Evolutionary conservation across 2,329 filamentous ascomycete genomes (phyloP).

Genomic region (Monosporascus sp.): DNA sequence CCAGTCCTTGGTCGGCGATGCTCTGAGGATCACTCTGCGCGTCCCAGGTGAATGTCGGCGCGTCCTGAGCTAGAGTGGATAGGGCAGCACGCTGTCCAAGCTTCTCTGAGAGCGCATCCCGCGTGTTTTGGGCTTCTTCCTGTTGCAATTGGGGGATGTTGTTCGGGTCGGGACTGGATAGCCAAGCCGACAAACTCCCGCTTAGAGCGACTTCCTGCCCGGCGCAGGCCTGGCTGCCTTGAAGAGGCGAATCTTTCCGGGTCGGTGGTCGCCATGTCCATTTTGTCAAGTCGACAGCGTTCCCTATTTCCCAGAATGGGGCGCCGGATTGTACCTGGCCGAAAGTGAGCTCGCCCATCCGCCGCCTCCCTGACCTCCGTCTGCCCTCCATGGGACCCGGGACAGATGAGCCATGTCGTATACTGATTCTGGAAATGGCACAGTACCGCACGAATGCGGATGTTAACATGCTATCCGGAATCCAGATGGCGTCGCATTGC

Average conservation of each 20-base stretch:
- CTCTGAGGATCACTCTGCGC: constrained; percentile 5
- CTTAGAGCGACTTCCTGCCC: background rate
- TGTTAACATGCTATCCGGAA: constrained; percentile 51
- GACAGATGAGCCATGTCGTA: constrained; percentile 32
- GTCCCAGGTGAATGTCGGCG: constrained; percentile 5
- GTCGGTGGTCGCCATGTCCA: constrained; percentile 51
- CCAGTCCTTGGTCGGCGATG: constrained; percentile 10
- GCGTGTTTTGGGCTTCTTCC: background rate
- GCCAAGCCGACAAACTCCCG: constrained; percentile 3
- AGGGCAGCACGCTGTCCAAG: background rate
- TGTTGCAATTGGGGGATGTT: too few relatives aligned
- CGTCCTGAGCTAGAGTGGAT: background rate
- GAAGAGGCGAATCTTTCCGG: constrained; percentile 18
- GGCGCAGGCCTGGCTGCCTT: constrained; percentile 1
- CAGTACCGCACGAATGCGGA: constrained; percentile 44
- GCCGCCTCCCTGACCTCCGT: constrained; percentile 47
- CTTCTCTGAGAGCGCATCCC: background rate
- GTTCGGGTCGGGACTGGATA: background rate
- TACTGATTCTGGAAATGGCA: constrained; percentile 18
- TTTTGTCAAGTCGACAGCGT: constrained; percentile 37
- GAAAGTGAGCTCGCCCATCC: constrained; percentile 45
- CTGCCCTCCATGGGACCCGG: constrained; percentile 52
- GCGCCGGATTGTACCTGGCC: constrained; percentile 29
- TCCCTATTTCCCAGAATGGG: constrained; percentile 43
- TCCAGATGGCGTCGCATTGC: constrained; percentile 47